These are phyloP conservation scores for Lenzites betulinus DNA, from an alignment of 768 basidiomycete genomes.

Conservation along the genomic window DNA sequence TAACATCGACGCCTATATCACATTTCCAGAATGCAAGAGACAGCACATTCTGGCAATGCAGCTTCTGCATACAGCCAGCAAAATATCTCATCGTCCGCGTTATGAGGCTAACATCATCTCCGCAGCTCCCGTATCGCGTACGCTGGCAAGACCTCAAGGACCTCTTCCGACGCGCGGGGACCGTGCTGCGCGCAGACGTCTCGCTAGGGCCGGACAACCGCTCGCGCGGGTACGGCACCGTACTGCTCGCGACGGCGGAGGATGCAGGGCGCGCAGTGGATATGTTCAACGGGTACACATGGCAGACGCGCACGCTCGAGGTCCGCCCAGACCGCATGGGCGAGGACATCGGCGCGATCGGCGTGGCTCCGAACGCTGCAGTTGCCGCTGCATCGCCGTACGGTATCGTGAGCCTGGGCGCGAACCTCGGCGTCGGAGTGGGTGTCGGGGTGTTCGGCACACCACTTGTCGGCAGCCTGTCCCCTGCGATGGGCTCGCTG, in stretches of 20 bases:
- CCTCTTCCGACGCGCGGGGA: conserved; percentile 93
- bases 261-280: conserved; percentile 95
- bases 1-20: not conserved
- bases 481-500: conserved; percentile 3
- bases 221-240: conserved; percentile 92
- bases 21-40: not conserved
- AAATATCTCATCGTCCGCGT: not conserved
- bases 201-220: conserved; percentile 79
- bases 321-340: conserved; percentile 84
- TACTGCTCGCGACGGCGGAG: conserved; percentile 90
- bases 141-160: conserved; percentile 99
- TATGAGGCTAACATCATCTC: not conserved
- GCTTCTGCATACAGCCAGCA: too few species aligned
- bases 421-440: not conserved
- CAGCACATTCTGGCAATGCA: too few species aligned
- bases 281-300: conserved; percentile 93
- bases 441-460: conserved; percentile 8
- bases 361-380: conserved; percentile 10
- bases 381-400: conserved; percentile 21
- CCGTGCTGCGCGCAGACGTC: conserved; percentile 52
- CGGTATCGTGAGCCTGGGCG: conserved; percentile 17
- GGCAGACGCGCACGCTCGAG: conserved; percentile 92
- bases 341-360: conserved; percentile 30
- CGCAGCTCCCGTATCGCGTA: conserved; percentile 90
- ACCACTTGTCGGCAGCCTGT: conserved; percentile 9